Conservation (phyloP, 768 basidiomycete species). For the Hemileccinum impolitum region DNA sequence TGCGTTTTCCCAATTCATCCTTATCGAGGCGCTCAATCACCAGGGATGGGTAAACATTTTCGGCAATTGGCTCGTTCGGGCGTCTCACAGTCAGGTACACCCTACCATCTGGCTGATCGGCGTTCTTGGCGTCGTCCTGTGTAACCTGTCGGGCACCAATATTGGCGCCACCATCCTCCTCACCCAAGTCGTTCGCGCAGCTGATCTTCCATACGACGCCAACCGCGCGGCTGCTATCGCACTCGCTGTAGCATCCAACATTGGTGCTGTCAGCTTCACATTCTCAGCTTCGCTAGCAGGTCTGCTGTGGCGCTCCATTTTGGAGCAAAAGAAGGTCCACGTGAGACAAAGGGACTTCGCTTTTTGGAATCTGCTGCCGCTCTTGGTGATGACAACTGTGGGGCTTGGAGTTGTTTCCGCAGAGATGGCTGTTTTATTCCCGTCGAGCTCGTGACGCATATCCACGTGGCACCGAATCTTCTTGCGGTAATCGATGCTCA, state of each 20-base stretch:
- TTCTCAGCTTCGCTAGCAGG: conserved; percentile 89
- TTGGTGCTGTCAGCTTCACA: conserved; percentile 87
- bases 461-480: background rate
- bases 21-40: conserved; percentile 78
- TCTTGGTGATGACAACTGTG: conserved; percentile 61
- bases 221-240: conserved; percentile 60
- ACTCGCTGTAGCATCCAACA: conserved; percentile 83
- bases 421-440: conserved; percentile 63
- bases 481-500: too few relatives aligned
- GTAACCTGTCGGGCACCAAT: conserved; percentile 85
- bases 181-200: conserved; percentile 68
- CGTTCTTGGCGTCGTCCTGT: conserved; percentile 67
- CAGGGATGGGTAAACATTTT: conserved; percentile 90
- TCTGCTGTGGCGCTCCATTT: conserved; percentile 75
- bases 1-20: conserved; percentile 91
- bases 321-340: conserved; percentile 66
- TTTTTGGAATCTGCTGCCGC: conserved; percentile 64
- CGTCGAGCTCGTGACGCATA: background rate
- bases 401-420: conserved; percentile 70
- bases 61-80: conserved; percentile 59
- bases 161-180: conserved; percentile 90
- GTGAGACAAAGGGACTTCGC: conserved; percentile 66
- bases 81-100: conserved; percentile 38
- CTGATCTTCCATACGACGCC: conserved; percentile 33
- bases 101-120: conserved; percentile 66